Conservation (phyloP, 352 stramenopile genomes). For the Pythium oligandrum region DNA sequence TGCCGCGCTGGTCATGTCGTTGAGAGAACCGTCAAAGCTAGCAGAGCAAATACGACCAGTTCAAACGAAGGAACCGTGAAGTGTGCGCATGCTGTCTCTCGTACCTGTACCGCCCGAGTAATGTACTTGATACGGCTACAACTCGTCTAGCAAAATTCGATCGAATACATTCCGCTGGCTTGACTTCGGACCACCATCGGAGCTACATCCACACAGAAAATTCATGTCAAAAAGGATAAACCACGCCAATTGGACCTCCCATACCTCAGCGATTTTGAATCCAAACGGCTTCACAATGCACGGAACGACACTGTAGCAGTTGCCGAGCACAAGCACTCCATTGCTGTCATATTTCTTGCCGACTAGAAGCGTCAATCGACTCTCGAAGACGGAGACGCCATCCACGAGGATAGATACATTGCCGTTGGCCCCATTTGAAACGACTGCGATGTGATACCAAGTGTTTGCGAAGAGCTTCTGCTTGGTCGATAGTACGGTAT, state of each 20-base stretch:
- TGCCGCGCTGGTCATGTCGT: neutral
- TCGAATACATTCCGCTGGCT: conserved; percentile 12
- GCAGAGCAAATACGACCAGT: conserved; percentile 3
- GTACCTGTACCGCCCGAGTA: conserved; percentile 19
- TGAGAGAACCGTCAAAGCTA: conserved; percentile 11
- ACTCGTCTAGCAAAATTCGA: conserved; percentile 13
- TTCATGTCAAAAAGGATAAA: neutral
- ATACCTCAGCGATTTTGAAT: conserved; percentile 49
- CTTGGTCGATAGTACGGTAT: conserved; percentile 16
- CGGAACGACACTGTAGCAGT: conserved; percentile 24
- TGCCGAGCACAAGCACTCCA: conserved; percentile 31
- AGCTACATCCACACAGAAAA: conserved; percentile 8
- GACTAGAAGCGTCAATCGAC: neutral
- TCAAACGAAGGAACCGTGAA: neutral
- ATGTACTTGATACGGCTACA: neutral
- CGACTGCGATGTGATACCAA: conserved; percentile 24
- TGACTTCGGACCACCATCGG: conserved; percentile 26
- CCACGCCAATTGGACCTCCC: neutral
- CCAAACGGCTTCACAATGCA: conserved; percentile 34
- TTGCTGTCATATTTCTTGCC: conserved; percentile 11
- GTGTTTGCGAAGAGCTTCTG: neutral
- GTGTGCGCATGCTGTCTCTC: neutral
- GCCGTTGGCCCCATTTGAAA: conserved; percentile 10
- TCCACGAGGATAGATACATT: conserved; percentile 15
- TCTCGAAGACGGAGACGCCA: conserved; percentile 9